Evolutionary conservation across 2,329 filamentous ascomycete species (phyloP), one percentile per base, ranked within the genome.

Genomic region (Aspergillus tanneri): DNA sequence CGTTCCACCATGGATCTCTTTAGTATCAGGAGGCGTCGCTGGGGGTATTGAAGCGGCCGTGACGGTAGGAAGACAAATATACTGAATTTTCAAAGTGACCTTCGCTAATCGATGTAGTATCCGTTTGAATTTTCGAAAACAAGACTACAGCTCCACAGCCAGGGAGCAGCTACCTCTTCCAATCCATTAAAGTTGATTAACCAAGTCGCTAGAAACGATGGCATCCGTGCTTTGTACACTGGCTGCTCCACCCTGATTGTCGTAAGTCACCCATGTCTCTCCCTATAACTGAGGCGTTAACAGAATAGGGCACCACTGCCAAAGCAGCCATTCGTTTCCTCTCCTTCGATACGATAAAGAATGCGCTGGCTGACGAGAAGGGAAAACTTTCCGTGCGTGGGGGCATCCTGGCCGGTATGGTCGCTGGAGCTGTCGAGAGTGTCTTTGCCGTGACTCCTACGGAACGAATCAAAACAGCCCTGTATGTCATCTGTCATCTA

Each of bases 51-150:
- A 82, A 59, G 77, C 78, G 4, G 68, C 73, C 3, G 64, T 72
- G 16, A 82, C 79, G 3, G 73, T 75, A 42, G 40, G 62, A 57
- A 12, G 47, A 11, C 8, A 12, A 11, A 11, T 12, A 18, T 30
- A 14, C 32, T 18, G 32, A 36, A 36, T 36, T 6, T 1, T 32
- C 5, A 32, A 10, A 37, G 6, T 37, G 18, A 37, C n/a, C n/a
- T n/a, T n/a, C n/a, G n/a, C n/a, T 10, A n/a, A 8, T 5, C 8
- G 9, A 19, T 18, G 2, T 49, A 77, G 71, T 85, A 85, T 63
- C 83, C 83, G 0, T 80, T 86, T 57, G 83, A 86, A 60, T 87
- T 85, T 56, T 82, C 83, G 45, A 87, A 87, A 66, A 86, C 83
- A 0, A 72, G 81, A 6, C 25, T 28, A 2, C 40, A 43, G 28